These are phyloP conservation scores for Madurella fahalii DNA, from an alignment of 2,329 filamentous ascomycete genomes.

Conservation along the genomic window DNA sequence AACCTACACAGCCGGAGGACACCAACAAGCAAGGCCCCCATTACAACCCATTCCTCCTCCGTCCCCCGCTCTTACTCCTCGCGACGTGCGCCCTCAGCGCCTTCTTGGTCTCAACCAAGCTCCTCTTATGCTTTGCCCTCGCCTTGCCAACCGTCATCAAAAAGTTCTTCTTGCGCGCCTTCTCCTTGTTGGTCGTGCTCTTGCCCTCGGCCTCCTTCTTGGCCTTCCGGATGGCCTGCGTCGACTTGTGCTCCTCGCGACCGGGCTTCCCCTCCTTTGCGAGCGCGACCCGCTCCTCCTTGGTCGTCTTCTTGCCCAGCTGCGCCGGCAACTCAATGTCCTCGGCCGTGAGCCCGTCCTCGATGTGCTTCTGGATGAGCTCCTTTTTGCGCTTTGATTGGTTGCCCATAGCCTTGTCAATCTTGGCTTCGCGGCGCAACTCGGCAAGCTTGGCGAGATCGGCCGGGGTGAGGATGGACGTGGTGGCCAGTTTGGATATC, in stretches of 20 bases:
- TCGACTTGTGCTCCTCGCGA: slow-evolving; percentile 77
- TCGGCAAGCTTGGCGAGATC: slow-evolving; percentile 94
- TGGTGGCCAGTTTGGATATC: slow-evolving; percentile 78
- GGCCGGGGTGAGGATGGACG: slow-evolving; percentile 88
- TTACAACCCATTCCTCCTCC: slow-evolving; percentile 61
- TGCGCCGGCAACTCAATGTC: slow-evolving; percentile 85
- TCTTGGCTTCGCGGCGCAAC: slow-evolving; percentile 67
- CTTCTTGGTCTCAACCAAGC: slow-evolving; percentile 79
- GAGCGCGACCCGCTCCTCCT: slow-evolving; percentile 81
- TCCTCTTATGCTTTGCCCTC: slow-evolving; percentile 91
- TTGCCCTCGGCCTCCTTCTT: slow-evolving; percentile 88
- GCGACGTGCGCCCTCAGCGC: slow-evolving; percentile 77
- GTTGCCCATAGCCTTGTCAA: slow-evolving; percentile 60
- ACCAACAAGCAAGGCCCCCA: too few relatives aligned
- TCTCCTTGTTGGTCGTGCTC: slow-evolving; percentile 96
- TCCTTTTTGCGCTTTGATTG: slow-evolving; percentile 46
- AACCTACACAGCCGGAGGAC: too few relatives aligned
- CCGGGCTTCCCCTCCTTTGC: slow-evolving; percentile 78
- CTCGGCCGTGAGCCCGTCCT: slow-evolving; percentile 84
- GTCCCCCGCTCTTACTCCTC: slow-evolving; percentile 77
- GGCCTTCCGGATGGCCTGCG: slow-evolving; percentile 76
- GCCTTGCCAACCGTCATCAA: slow-evolving; percentile 97
- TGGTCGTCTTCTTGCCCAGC: slow-evolving; percentile 78
- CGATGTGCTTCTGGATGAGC: slow-evolving; percentile 61
- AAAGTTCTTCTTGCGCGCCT: slow-evolving; percentile 96